phyloP scores from a whole-genome alignment of 441 rosid species.

The Populus hybrid region DNA sequence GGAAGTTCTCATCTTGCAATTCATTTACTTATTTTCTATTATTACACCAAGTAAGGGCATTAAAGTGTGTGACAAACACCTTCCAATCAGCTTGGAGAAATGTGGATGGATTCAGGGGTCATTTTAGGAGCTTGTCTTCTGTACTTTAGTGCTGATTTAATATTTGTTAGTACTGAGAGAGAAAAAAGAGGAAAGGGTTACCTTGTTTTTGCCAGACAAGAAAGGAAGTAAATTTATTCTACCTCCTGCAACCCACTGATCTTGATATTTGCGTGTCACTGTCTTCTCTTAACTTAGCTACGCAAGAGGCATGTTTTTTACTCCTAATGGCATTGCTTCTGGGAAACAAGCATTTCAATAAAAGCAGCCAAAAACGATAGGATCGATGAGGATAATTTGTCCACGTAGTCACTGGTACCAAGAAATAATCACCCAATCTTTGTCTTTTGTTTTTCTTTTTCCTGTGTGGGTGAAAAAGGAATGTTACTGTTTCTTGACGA shows the following conservation, averaged over 20 bases:
- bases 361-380: background rate
- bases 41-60: constrained; percentile 10
- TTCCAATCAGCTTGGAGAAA: constrained; percentile 39
- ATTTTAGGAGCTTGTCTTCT: background rate
- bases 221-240: background rate
- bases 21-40: background rate
- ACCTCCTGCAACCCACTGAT: background rate
- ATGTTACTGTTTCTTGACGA: background rate
- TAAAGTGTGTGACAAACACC: constrained; percentile 35
- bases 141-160: background rate
- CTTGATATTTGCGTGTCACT: background rate
- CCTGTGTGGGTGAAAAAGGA: background rate
- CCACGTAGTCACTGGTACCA: background rate
- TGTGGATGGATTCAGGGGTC: constrained; percentile 17
- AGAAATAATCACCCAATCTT: background rate
- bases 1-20: background rate
- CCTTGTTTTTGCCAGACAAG: too few species aligned
- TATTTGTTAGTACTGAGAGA: background rate
- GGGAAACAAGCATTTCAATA: background rate
- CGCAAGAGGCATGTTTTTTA: background rate
- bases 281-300: background rate
- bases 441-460: background rate
- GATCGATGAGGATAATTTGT: background rate
- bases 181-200: background rate
- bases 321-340: background rate